Conservation (phyloP, 768 basidiomycete genomes). For the Lentinula raphanica region DNA sequence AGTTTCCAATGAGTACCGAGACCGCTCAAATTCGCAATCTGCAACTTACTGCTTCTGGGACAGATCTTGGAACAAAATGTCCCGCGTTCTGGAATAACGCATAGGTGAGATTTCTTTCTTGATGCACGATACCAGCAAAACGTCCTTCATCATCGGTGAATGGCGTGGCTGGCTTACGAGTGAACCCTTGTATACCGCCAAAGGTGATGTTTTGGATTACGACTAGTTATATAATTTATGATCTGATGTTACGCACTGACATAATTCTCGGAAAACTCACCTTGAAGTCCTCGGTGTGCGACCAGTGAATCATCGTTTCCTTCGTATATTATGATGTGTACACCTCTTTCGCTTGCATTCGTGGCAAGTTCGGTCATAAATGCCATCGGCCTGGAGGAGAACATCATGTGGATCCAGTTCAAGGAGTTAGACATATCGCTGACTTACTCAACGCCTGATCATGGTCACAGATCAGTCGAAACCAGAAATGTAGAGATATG, state of each 20-base stretch:
- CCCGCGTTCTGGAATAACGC: constrained; percentile 36
- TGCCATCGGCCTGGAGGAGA: constrained; percentile 40
- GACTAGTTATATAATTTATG: constrained; percentile 10
- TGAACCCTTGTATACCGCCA: constrained; percentile 72
- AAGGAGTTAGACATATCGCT: neutral
- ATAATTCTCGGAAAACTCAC: constrained; percentile 20
- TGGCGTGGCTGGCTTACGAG: constrained; percentile 59
- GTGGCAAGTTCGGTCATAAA: constrained; percentile 44
- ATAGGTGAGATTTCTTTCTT: constrained; percentile 66
- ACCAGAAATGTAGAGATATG: neutral
- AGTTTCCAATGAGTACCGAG: neutral
- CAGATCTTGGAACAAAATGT: constrained; percentile 33
- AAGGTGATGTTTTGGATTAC: constrained; percentile 65
- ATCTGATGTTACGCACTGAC: neutral
- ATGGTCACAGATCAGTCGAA: neutral
- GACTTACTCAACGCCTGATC: constrained; percentile 24
- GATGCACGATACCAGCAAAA: constrained; percentile 66
- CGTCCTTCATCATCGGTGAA: constrained; percentile 58
- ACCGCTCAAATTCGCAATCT: neutral
- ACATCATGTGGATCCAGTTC: neutral
- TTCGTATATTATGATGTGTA: constrained; percentile 39
- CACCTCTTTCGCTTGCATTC: constrained; percentile 32
- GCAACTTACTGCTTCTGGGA: constrained; percentile 33
- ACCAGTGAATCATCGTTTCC: constrained; percentile 47
- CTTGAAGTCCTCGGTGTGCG: constrained; percentile 35